Evolutionary conservation across 2,329 filamentous ascomycete species (phyloP), one percentile per base, ranked within the genome.

Genomic region (Fusarium sp.): DNA sequence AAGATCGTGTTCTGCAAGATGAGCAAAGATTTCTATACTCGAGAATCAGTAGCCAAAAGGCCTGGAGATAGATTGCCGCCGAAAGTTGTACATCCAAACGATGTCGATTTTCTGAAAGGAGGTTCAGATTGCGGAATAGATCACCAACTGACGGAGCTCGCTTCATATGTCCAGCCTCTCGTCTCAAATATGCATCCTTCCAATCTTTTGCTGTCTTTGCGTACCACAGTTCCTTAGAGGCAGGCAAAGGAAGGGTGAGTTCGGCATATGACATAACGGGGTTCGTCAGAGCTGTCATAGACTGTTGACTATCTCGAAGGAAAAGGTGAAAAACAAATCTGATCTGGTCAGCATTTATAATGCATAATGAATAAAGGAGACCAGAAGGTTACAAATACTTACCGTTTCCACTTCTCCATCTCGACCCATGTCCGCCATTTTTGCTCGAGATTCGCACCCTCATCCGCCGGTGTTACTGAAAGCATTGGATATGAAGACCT

Each of bases 211-310:
- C 90, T 1, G 86, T 86, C 35, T 86, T 85, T 4, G 92, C 91
- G 52, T 88, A 85, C 92, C 92, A 94, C 4, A 94, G 79, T 17
- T 87, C 84, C 59, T 86, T 85, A 1, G 88, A 83, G 66, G 87
- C 88, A 0, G 92, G 92, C 1, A 94, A 79, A 3, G 91, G 90
- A 5, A 93, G 81, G 7, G 88, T 88, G 53, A 94, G 81, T 74
- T 94, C 92, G 1, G 90, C 86, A 74, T 93, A 94, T 0, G 91
- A 92, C 71, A 93, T 88, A 25, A 89, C 82, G 0, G 91, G 90
- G 65, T 88, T 90, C 27, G 87, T 89, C 59, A 92, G 83, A 7
- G 92, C 84, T 3, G 89, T 88, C 82, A 94, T 91, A 4, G 92
- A 92, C 7, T 88, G 85, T 67, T 93, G 90, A 0, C 90, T 85